Evolutionary conservation across 768 basidiomycete species (phyloP).

Genomic region (Termitomyces sp.): DNA sequence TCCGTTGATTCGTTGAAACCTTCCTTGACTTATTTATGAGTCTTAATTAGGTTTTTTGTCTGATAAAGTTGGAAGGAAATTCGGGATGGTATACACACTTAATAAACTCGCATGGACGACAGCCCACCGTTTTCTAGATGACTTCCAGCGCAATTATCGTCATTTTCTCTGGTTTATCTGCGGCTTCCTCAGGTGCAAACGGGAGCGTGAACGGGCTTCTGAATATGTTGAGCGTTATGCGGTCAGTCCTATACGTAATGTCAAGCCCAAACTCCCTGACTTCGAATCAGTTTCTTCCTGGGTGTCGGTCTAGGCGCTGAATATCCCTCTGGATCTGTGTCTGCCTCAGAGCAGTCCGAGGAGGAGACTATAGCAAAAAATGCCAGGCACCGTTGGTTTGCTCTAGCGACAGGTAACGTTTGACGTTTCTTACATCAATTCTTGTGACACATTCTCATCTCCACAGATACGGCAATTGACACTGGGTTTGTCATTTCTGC

Average conservation of each 20-base stretch:
- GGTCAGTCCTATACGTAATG: constrained; percentile 34
- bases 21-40: neutral
- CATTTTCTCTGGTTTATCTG: constrained; percentile 75
- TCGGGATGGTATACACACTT: constrained; percentile 62
- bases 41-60: constrained; percentile 49
- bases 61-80: constrained; percentile 81
- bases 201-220: constrained; percentile 61
- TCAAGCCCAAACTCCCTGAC: neutral
- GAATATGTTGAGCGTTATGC: constrained; percentile 70
- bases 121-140: constrained; percentile 41
- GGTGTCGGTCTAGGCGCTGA: constrained; percentile 87
- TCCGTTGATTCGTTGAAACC: neutral
- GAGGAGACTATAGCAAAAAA: constrained; percentile 68
- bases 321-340: constrained; percentile 86
- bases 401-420: constrained; percentile 74
- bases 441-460: neutral
- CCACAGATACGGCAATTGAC: constrained; percentile 75
- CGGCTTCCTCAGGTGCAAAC: constrained; percentile 74
- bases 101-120: neutral
- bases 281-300: constrained; percentile 58
- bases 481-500: constrained; percentile 71
- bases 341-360: constrained; percentile 86
- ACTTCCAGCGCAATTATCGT: constrained; percentile 77
- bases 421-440: neutral
- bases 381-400: constrained; percentile 79